Evolutionary conservation across 495 filamentous ascomycete species (phyloP).

Genomic region (Trypethelium eluteriae): DNA sequence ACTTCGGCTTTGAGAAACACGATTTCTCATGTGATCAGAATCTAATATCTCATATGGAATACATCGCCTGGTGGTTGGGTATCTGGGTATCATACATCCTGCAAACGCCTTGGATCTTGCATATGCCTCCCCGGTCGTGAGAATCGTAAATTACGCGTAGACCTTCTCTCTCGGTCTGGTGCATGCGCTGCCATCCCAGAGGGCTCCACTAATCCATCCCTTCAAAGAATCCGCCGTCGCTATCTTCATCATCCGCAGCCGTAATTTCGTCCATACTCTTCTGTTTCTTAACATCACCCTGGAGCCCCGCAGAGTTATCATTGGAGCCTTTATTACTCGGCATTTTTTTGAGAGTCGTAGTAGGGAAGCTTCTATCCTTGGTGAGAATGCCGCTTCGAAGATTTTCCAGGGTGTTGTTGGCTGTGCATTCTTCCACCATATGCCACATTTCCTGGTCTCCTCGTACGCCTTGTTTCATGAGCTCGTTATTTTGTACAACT

Average conservation of each 20-base stretch:
- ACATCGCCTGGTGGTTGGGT: neutral
- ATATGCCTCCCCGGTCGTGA: no score
- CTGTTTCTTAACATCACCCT: no score
- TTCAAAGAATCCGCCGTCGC: constrained; percentile 53
- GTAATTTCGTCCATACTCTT: no score
- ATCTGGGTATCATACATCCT: neutral
- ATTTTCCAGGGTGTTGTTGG: constrained; percentile 50
- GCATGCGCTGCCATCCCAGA: no score
- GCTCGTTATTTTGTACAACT: constrained; percentile 23
- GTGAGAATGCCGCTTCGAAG: constrained; percentile 44
- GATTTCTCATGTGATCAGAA: neutral
- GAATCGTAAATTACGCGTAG: no score
- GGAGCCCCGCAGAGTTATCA: no score
- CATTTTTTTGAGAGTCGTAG: constrained; percentile 2
- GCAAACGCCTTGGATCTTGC: no score
- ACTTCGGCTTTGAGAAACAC: neutral
- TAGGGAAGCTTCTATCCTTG: constrained; percentile 19
- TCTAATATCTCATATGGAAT: neutral
- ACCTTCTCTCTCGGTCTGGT: no score
- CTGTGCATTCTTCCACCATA: constrained; percentile 59
- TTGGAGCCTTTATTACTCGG: no score
- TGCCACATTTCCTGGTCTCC: constrained; percentile 59
- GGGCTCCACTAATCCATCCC: no score
- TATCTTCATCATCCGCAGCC: constrained; percentile 40
- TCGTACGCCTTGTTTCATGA: constrained; percentile 21